Evolutionary conservation across 192 early-diverging fungal genomes (phyloP).

Genomic region (Coemansia sp.): DNA sequence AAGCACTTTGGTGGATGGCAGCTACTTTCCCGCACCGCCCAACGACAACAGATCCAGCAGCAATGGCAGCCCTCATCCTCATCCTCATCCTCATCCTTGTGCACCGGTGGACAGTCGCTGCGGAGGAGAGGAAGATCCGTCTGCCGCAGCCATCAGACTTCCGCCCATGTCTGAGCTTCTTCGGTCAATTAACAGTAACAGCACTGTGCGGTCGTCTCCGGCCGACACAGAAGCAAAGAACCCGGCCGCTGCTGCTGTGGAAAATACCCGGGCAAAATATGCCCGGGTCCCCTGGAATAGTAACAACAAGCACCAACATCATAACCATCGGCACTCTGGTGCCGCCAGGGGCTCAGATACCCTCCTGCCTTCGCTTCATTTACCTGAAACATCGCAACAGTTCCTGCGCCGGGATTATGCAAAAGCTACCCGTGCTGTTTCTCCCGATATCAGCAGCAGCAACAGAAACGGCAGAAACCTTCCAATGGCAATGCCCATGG

Average conservation of each 20-base stretch:
- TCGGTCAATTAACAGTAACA: conserved; percentile 5
- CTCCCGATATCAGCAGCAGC: neutral
- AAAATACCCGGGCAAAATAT: conserved; percentile 5
- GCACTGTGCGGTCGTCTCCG: no score
- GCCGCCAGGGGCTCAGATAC: neutral
- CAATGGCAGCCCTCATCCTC: neutral
- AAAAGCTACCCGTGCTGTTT: no score
- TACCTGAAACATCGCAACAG: no score
- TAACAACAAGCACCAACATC: neutral
- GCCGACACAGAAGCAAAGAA: no score
- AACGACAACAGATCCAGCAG: conserved; percentile 1
- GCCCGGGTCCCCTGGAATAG: conserved; percentile 7
- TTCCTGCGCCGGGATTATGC: no score
- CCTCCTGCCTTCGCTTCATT: no score
- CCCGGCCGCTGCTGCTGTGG: neutral
- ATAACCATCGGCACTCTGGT: neutral
- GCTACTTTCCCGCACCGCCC: neutral
- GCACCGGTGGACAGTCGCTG: neutral
- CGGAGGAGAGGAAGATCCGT: neutral
- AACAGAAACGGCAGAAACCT: neutral
- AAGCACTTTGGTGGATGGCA: conserved; percentile 5
- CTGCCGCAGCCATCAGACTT: conserved; percentile 13
- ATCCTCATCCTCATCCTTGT: no score
- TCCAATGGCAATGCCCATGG: neutral
- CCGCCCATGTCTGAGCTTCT: conserved; percentile 48